Evolutionary conservation across 495 filamentous ascomycete species (phyloP).

Genomic region (Glarea lozoyensis): DNA sequence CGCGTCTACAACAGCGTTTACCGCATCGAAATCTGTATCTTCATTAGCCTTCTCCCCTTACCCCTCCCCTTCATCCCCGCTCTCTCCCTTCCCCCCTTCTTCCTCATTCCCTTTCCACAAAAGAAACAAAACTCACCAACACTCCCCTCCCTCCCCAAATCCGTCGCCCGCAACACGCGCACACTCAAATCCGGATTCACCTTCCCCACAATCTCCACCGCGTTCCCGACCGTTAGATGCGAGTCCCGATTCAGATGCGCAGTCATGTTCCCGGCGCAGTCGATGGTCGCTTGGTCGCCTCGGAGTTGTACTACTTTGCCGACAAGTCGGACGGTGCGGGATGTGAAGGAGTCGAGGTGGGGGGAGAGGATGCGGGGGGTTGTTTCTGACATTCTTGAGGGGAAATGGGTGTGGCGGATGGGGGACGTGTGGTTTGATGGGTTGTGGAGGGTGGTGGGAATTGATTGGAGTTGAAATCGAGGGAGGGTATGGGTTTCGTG

Average conservation of each 20-base stretch:
- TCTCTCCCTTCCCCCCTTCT: slow-evolving; percentile 1
- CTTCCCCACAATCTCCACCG: slow-evolving; percentile 85
- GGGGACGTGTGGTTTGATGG: background rate
- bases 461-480: background rate
- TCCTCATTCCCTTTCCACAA: background rate
- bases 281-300: slow-evolving; percentile 74
- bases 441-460: background rate
- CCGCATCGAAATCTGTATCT: slow-evolving; percentile 56
- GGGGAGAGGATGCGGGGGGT: slow-evolving; percentile 62
- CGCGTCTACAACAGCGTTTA: slow-evolving; percentile 77
- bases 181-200: slow-evolving; percentile 73
- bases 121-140: slow-evolving; percentile 35
- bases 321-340: slow-evolving; percentile 71
- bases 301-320: slow-evolving; percentile 75
- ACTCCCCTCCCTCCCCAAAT: slow-evolving; percentile 57
- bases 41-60: too few species aligned
- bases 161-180: slow-evolving; percentile 63
- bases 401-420: background rate
- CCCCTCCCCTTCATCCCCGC: too few species aligned
- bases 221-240: slow-evolving; percentile 68
- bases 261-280: slow-evolving; percentile 63
- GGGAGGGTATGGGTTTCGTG: too few species aligned
- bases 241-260: slow-evolving; percentile 68
- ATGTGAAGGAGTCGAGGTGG: slow-evolving; percentile 59
- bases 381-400: slow-evolving; percentile 30